Base-by-base conservation (phyloP, 2,329 filamentous ascomycete species). In the Zasmidium cellare region DNA sequence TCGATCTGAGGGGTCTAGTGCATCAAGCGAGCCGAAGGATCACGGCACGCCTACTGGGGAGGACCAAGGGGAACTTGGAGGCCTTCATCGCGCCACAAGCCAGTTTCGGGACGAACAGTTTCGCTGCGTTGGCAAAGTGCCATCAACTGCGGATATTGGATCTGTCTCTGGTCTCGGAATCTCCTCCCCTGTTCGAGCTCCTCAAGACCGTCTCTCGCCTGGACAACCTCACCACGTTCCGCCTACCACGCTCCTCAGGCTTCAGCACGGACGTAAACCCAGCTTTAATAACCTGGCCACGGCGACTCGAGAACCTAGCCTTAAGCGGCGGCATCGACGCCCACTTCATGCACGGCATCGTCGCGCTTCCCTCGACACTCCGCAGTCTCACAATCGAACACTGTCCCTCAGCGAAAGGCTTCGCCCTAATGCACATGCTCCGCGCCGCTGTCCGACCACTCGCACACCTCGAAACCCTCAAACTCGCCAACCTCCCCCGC, bases 1-100 rank as follows among this genome's bases (percentile, higher is more conserved):
- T 87, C 38, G 76, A 86, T 65, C 76, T 87, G 70, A 76, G 77
- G 11, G 64, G 70, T 44, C 78, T 87, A 16, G 83, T 86, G 2
- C 83, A 87, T 64, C 81, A 86, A 63, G 82, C 82, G 59, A 81
- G 77, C 56, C 84, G 82, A 63, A 82, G 81, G 51, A 71, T 79
- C 9, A 87, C 84, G 0, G 82, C 84, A 19, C 78, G 84, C 28
- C 70, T 87, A 7, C 72, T 87, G 2, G 77, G 81, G 22, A 75
- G 82, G 51, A 79, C 82, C 1, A 85, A 83, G 60, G 69, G 72
- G 5, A 78, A 74, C 1, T 67, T 87, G 18, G 75, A 81, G 60
- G 69, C 73, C n/a, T 86, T 87, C 66, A 69, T 80, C 48, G 83
- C 84, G 1, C 85, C 85, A 1, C 81, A 82, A 58, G 77, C 81